Evolutionary conservation across 208 protist genomes (phyloP).

Genomic region (Crithidia bombi): DNA sequence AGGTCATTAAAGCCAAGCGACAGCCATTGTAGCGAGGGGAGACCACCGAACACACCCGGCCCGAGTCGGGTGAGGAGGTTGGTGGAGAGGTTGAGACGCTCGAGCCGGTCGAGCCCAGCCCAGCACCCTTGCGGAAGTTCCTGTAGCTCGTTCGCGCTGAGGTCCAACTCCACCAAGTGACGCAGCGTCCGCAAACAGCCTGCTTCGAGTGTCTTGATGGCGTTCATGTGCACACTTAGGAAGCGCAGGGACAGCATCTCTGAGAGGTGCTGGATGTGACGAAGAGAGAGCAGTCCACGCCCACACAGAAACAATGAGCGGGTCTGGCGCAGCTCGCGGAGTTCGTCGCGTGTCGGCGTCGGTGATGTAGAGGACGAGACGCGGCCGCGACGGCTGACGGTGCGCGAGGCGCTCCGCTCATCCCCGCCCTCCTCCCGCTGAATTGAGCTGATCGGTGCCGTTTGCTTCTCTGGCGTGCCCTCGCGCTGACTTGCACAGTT

Average conservation of each 20-base stretch:
- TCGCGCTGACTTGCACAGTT: not conserved
- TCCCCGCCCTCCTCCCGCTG: not conserved
- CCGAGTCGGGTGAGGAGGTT: slow-evolving; percentile 56
- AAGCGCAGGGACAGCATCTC: slow-evolving; percentile 57
- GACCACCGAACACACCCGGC: slow-evolving; percentile 31
- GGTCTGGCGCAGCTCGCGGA: slow-evolving; percentile 42
- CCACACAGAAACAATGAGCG: slow-evolving; percentile 73
- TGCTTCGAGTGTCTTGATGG: slow-evolving; percentile 47
- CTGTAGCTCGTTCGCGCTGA: slow-evolving; percentile 80
- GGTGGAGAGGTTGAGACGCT: slow-evolving; percentile 76
- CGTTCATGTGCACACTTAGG: slow-evolving; percentile 86
- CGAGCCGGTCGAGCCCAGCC: slow-evolving; percentile 49
- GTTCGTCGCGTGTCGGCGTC: slow-evolving; percentile 30
- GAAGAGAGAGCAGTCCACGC: slow-evolving; percentile 63
- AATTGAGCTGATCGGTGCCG: not conserved
- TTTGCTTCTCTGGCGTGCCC: not conserved
- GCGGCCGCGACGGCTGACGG: slow-evolving; percentile 5
- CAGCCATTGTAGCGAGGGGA: slow-evolving; percentile 66
- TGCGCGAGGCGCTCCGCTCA: not conserved
- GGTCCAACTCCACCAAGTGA: slow-evolving; percentile 71
- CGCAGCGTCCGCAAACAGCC: slow-evolving; percentile 37
- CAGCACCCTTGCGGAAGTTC: slow-evolving; percentile 35
- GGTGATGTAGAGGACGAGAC: too few species aligned
- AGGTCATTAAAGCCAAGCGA: slow-evolving; percentile 81
- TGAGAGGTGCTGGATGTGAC: slow-evolving; percentile 64